A percentile compares a stretch with the other conserved stretches of the same genome.
These are phyloP conservation scores for Ganoderma boninense DNA, from an alignment of 1,284 basidiomycete species.

Conservation along the genomic window DNA sequence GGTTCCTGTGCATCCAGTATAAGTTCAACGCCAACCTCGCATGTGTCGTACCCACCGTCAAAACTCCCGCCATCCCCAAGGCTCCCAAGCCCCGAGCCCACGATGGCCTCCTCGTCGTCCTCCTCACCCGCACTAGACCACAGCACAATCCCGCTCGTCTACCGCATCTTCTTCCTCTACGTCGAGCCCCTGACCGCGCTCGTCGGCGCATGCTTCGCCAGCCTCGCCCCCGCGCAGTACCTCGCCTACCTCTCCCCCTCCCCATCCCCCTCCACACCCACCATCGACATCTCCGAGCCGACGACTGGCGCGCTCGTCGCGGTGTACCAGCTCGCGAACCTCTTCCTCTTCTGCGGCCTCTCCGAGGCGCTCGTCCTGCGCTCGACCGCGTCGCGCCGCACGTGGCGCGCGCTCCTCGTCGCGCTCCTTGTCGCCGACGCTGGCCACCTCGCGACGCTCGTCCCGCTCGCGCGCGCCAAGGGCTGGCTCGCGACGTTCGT, in stretches of 20 bases:
- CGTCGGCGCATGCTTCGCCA: conserved; percentile 58
- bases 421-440: conserved; percentile 57
- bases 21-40: no score
- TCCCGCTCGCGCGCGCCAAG: conserved; percentile 50
- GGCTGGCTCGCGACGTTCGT: conserved; percentile 44
- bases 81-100: no score
- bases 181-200: conserved; percentile 60
- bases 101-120: no score
- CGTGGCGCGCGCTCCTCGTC: conserved; percentile 54
- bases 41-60: no score
- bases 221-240: conserved; percentile 49
- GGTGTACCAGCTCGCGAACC: conserved; percentile 57
- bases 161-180: conserved; percentile 59
- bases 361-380: conserved; percentile 60
- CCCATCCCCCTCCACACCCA: conserved; percentile 22
- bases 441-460: conserved; percentile 56
- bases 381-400: conserved; percentile 49
- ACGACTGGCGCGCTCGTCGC: conserved; percentile 46
- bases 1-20: no score
- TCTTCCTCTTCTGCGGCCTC: conserved; percentile 60
- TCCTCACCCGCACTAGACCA: neutral
- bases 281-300: conserved; percentile 34
- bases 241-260: conserved; percentile 47
- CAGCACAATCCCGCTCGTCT: conserved; percentile 33
- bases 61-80: no score